phyloP scores from a whole-genome alignment of 164 flowering plant species.

The Hamamelis virginiana region DNA sequence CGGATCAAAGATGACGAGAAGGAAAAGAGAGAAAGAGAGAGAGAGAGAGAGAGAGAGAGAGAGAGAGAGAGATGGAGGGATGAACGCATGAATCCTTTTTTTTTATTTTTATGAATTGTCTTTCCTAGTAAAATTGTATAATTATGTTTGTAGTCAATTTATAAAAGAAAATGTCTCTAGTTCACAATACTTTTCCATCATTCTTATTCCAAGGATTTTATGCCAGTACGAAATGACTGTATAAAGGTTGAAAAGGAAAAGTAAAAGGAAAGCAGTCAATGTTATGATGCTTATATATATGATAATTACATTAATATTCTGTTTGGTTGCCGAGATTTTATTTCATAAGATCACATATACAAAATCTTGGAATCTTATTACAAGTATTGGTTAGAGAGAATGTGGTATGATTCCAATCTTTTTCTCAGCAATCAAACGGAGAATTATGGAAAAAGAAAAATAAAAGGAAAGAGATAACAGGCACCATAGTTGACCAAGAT shows the following conservation, averaged over 20 bases:
- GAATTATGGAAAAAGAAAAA: no score
- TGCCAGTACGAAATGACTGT: not conserved
- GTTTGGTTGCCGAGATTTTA: not conserved
- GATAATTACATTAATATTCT: not conserved
- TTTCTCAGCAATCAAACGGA: no score
- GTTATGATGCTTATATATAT: not conserved
- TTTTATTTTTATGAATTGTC: constrained; percentile 13
- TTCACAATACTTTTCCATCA: not conserved
- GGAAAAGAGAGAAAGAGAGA: not conserved
- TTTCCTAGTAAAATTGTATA: constrained; percentile 43
- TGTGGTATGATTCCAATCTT: no score
- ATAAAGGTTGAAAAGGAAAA: not conserved
- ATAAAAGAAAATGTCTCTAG: constrained; percentile 14
- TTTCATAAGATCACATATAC: no score
- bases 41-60: not conserved
- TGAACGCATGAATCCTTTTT: not conserved
- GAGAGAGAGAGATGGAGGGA: not conserved
- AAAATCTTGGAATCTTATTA: no score
- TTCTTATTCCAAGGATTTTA: constrained; percentile 5
- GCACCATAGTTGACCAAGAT: no score
- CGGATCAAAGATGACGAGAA: constrained; percentile 1
- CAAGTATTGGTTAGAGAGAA: no score
- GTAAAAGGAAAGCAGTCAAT: constrained; percentile 1
- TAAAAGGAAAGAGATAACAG: no score
- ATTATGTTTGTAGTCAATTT: constrained; percentile 39